Percentiles rank a stretch among this genome's conserved stretches.
phyloP scores from a whole-genome alignment of 2,329 filamentous ascomycete species.

The Neoarthrinium moseri region DNA sequence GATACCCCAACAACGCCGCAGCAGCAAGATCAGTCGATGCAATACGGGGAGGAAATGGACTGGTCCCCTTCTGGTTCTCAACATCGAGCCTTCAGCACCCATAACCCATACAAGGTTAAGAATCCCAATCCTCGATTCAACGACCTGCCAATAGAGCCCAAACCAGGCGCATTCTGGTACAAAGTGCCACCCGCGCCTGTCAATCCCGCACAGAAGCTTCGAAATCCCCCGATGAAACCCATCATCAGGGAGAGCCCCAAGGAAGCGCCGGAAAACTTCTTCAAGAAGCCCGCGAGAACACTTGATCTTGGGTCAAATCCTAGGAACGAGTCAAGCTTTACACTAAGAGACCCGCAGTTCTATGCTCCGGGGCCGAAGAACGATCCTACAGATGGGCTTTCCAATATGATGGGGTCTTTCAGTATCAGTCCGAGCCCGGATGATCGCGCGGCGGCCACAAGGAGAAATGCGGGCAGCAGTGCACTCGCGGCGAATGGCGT shows the following conservation, averaged over 20 bases:
- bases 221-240: conserved; percentile 60
- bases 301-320: conserved; percentile 19
- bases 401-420: conserved; percentile 31
- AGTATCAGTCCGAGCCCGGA: conserved; percentile 29
- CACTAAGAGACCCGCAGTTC: conserved; percentile 25
- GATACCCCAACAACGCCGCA: conserved; percentile 12
- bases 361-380: conserved; percentile 26
- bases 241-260: conserved; percentile 46
- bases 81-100: conserved; percentile 53
- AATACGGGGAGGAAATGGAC: conserved; percentile 66
- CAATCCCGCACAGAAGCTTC: conserved; percentile 60
- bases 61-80: conserved; percentile 64
- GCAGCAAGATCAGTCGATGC: conserved; percentile 18
- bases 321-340: conserved; percentile 17
- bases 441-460: conserved; percentile 13
- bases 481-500: neutral
- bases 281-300: conserved; percentile 27
- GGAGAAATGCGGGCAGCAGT: neutral
- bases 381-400: conserved; percentile 29
- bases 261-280: conserved; percentile 50
- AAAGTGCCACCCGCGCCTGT: conserved; percentile 68
- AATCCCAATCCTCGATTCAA: conserved; percentile 37
- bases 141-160: conserved; percentile 41
- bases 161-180: conserved; percentile 63
- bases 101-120: conserved; percentile 36